phyloP scores from a whole-genome alignment of 306 rosid species.

The Quercus glauca region DNA sequence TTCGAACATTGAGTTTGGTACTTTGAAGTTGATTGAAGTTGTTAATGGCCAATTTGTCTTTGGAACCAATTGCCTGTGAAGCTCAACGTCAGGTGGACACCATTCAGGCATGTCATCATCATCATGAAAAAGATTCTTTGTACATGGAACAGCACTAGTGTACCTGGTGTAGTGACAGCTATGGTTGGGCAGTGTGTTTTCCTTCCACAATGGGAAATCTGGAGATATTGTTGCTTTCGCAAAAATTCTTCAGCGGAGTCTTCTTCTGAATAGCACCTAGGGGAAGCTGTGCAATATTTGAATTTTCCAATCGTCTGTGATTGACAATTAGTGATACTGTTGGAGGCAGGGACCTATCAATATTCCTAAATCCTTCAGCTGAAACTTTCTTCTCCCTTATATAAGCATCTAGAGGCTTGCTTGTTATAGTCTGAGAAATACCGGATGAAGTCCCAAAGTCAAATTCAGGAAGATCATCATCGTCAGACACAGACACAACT shows the following conservation, averaged over 20 bases:
- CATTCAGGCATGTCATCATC: slow-evolving; percentile 26
- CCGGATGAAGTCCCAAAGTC: slow-evolving; percentile 12
- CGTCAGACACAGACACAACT: not conserved
- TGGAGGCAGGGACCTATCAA: not conserved
- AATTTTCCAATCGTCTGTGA: slow-evolving; percentile 11
- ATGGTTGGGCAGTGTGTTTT: not conserved
- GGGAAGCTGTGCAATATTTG: not conserved
- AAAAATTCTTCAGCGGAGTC: slow-evolving; percentile 8
- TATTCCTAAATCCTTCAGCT: not conserved
- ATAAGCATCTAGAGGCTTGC: not conserved
- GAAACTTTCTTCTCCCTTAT: not conserved
- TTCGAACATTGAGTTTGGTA: not conserved
- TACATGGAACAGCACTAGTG: not conserved
- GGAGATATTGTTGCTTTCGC: not conserved
- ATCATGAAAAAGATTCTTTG: slow-evolving; percentile 1
- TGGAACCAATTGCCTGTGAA: not conserved
- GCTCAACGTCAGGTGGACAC: slow-evolving; percentile 12
- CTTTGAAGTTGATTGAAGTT: not conserved
- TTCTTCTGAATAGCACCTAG: not conserved
- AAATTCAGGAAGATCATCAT: slow-evolving; percentile 29
- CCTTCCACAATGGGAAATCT: not conserved
- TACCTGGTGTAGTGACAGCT: not conserved
- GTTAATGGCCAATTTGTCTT: not conserved
- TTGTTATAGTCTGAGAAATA: not conserved
- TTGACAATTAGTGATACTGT: not conserved